A percentile compares a stretch with the other conserved stretches of the same genome.
phyloP scores from a whole-genome alignment of 75 land plant species.

The Pseudotsuga menziesii region DNA sequence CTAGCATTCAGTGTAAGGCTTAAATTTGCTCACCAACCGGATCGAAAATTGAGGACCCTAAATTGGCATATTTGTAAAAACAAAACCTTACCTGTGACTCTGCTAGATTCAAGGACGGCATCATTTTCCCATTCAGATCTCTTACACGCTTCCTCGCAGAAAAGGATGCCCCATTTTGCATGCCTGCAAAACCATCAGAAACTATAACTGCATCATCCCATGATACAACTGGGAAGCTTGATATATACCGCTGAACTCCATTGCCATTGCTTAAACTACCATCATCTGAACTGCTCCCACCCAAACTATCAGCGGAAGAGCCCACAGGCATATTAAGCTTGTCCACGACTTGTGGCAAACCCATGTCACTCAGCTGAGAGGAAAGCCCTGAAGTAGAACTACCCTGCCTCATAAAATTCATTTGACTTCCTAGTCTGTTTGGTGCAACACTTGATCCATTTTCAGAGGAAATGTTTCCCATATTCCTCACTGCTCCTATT shows the following conservation, averaged over 20 bases:
- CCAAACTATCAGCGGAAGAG: slow-evolving; percentile 7
- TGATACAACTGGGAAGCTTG: slow-evolving; percentile 31
- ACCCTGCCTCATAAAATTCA: slow-evolving; percentile 32
- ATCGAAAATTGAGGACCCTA: neutral
- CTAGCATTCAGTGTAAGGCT: neutral
- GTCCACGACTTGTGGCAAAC: slow-evolving; percentile 15
- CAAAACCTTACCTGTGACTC: slow-evolving; percentile 19
- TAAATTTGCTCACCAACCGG: neutral
- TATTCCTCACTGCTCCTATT: neutral
- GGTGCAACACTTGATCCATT: slow-evolving; percentile 3
- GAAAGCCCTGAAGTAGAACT: slow-evolving; percentile 30
- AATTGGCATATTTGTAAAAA: neutral
- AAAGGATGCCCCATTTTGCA: neutral
- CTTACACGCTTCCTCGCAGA: slow-evolving; percentile 23
- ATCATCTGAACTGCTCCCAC: slow-evolving; percentile 20
- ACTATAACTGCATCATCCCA: slow-evolving; percentile 42
- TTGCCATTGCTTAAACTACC: slow-evolving; percentile 15
- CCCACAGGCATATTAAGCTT: slow-evolving; percentile 6
- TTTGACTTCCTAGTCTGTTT: slow-evolving; percentile 24
- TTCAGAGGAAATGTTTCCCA: neutral
- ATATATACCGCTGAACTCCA: slow-evolving; percentile 24
- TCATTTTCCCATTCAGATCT: slow-evolving; percentile 22
- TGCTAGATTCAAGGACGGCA: neutral
- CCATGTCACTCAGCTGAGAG: slow-evolving; percentile 45
- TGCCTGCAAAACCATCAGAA: slow-evolving; percentile 17